These are phyloP conservation scores for Gynostemma pentaphyllum DNA, from an alignment of 306 rosid genomes.

Conservation along the genomic window DNA sequence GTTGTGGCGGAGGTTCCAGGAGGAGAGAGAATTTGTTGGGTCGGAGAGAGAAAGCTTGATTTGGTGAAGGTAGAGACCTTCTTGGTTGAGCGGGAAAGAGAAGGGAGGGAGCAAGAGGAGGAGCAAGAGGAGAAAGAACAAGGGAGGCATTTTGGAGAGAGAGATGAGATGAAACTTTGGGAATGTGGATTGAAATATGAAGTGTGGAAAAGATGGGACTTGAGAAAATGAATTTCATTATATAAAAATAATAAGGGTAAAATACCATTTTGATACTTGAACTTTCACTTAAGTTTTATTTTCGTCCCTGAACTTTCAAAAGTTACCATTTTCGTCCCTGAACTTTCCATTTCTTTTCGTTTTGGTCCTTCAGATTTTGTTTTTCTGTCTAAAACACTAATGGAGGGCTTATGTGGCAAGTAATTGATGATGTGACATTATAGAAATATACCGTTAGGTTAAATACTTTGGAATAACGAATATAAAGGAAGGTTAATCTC, in stretches of 20 bases:
- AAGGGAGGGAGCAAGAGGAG: constrained; percentile 5
- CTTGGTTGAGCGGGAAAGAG: constrained; percentile 46
- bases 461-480: too few relatives aligned
- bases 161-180: background rate
- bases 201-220: background rate
- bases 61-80: constrained; percentile 45
- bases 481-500: too few relatives aligned
- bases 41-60: constrained; percentile 38
- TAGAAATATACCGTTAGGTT: too few relatives aligned
- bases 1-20: constrained; percentile 41
- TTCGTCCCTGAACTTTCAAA: too few relatives aligned
- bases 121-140: background rate
- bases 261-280: too few relatives aligned
- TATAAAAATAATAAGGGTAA: background rate
- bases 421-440: too few relatives aligned
- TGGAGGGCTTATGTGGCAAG: too few relatives aligned
- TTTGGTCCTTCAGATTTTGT: too few relatives aligned
- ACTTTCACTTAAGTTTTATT: too few relatives aligned
- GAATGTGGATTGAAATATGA: background rate
- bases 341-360: too few relatives aligned
- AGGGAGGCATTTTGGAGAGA: background rate
- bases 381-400: too few relatives aligned
- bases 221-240: background rate
- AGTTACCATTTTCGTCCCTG: too few relatives aligned
- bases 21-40: constrained; percentile 25